These are phyloP conservation scores for Theobroma grandiflorum DNA, from an alignment of 441 rosid genomes.

Conservation along the genomic window DNA sequence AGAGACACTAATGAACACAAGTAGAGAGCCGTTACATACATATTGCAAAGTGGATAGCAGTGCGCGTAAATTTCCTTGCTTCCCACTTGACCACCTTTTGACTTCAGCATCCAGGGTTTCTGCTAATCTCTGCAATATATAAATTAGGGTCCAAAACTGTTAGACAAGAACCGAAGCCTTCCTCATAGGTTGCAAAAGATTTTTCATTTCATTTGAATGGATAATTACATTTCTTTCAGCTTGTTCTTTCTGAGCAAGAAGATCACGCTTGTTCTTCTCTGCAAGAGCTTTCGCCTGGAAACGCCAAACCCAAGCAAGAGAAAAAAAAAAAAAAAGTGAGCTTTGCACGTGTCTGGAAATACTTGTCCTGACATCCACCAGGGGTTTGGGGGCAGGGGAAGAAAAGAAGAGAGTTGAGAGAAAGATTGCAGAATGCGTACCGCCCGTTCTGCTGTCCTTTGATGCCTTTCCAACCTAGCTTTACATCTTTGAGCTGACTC, in stretches of 20 bases:
- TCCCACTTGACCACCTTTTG: slow-evolving; percentile 94
- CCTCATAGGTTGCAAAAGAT: background rate
- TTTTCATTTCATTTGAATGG: slow-evolving; percentile 19
- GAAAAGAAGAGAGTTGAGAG: background rate
- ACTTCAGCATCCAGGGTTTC: slow-evolving; percentile 86
- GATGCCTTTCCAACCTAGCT: slow-evolving; percentile 81
- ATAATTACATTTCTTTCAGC: slow-evolving; percentile 85
- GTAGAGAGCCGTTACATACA: slow-evolving; percentile 48
- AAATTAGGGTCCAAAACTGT: slow-evolving; percentile 27
- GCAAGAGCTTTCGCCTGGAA: slow-evolving; percentile 96
- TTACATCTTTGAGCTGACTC: slow-evolving; percentile 73
- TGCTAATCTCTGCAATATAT: slow-evolving; percentile 70
- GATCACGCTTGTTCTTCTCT: slow-evolving; percentile 93
- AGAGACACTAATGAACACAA: background rate
- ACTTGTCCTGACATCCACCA: background rate
- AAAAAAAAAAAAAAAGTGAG: background rate
- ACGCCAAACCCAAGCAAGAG: slow-evolving; percentile 19
- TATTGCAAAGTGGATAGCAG: slow-evolving; percentile 92
- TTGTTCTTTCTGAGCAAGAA: slow-evolving; percentile 87
- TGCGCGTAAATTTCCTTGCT: slow-evolving; percentile 90
- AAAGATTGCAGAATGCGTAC: slow-evolving; percentile 49
- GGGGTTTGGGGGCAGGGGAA: background rate
- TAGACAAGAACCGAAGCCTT: slow-evolving; percentile 22
- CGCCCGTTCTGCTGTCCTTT: slow-evolving; percentile 83
- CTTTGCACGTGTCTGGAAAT: slow-evolving; percentile 20